Base-by-base conservation (phyloP, 2,329 filamentous ascomycete genomes). In the Amphichorda felina region DNA sequence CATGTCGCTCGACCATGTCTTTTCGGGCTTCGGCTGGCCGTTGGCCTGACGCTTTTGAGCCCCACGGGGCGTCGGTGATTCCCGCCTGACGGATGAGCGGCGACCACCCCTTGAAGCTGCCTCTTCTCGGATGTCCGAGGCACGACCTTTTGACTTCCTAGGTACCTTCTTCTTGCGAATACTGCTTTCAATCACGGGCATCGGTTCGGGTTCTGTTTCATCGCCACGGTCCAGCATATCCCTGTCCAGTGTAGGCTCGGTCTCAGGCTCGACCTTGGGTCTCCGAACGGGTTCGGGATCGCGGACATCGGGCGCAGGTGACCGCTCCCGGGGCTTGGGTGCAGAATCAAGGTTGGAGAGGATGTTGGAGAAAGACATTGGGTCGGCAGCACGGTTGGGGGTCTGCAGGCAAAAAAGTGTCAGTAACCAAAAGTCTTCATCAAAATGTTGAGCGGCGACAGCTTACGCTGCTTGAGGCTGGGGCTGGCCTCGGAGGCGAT, bases 341-440 rank as follows among this genome's bases (percentile, higher is more conserved):
- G 74, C 68, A 36, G 82, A 77, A 38, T 86, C 79, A 37, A 82
- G 71, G 45, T 75, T 87, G 4, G 86, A 89, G 30, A 96, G 78
- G 40, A 96, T 93, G 54, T 88, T 95, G 45, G 86, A 91, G 51
- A 96, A 91, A 5, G 88, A 91, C 88, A 95, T 95, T 36, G 88
- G 82, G 54, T 94, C 83, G 39, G 81, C 79, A 28, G 79, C 70
- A 54, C 87, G 78, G 45, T 75, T 77, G 2, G 82, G 74, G 34
- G 81, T 82, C 73, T 87, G 55, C 19, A 15, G 29, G 18, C 31
- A 27, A 27, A 21, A 18, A 31, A 31, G 5, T 15, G 29, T 18
- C 29, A 26, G 32, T n/a, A 16, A n/a, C 13, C n/a, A 14, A 25
- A 10, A 21, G 13, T n/a, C n/a, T n/a, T n/a, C n/a, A n/a, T n/a